phyloP scores from a whole-genome alignment of 495 filamentous ascomycete species.

The Parathielavia appendiculata region DNA sequence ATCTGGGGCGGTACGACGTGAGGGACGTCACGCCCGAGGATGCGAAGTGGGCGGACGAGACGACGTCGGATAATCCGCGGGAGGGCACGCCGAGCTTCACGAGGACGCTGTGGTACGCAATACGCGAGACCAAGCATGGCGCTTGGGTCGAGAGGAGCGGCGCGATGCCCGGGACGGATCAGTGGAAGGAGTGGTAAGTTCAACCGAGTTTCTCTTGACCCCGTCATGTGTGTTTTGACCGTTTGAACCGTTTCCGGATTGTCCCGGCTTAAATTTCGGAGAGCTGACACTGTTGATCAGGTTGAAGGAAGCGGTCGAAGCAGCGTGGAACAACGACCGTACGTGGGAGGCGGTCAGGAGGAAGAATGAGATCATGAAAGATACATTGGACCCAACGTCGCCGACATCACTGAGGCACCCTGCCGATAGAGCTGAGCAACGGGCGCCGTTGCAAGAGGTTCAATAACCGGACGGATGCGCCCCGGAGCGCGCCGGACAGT shows the following conservation, averaged over 20 bases:
- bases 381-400: conserved; percentile 19
- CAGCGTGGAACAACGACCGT: conserved; percentile 29
- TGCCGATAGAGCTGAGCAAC: conserved; percentile 16
- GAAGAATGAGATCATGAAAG: conserved; percentile 46
- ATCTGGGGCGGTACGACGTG: conserved; percentile 42
- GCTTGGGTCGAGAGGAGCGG: conserved; percentile 47
- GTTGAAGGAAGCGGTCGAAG: conserved; percentile 45
- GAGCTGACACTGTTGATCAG: background rate
- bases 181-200: conserved; percentile 44
- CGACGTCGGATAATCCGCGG: conserved; percentile 22
- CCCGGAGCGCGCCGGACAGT: background rate
- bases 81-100: conserved; percentile 45
- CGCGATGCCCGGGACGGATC: conserved; percentile 44
- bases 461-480: too few relatives aligned
- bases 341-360: conserved; percentile 46
- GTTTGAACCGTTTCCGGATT: background rate
- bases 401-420: conserved; percentile 4
- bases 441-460: conserved; percentile 23
- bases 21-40: conserved; percentile 37
- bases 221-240: background rate
- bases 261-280: too few relatives aligned
- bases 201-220: background rate
- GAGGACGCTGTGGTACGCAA: conserved; percentile 52
- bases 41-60: conserved; percentile 29
- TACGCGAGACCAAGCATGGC: conserved; percentile 45